Evolutionary conservation across 345 rosid species (phyloP).

Genomic region (Salix purpurea): DNA sequence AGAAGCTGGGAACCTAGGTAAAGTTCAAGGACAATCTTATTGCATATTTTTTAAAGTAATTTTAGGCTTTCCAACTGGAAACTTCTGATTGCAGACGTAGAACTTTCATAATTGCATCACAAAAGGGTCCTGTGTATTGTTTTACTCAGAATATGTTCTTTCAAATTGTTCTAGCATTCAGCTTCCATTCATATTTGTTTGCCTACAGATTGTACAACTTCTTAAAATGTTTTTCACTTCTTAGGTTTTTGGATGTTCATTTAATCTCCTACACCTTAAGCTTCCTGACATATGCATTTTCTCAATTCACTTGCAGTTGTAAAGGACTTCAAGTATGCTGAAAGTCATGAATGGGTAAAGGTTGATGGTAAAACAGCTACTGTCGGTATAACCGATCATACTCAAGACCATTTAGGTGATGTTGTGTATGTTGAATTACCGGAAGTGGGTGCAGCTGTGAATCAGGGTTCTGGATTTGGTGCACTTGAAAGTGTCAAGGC

Average conservation of each 20-base stretch:
- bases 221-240: not conserved
- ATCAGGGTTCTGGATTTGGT: conserved; percentile 75
- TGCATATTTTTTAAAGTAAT: not conserved
- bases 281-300: not conserved
- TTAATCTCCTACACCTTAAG: not conserved
- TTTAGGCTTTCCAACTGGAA: not conserved
- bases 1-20: not conserved
- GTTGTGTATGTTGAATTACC: conserved; percentile 93
- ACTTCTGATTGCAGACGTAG: not conserved
- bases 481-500: conserved; percentile 99
- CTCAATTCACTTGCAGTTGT: conserved; percentile 40
- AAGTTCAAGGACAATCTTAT: not conserved
- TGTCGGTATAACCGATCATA: conserved; percentile 92
- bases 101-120: not conserved
- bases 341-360: conserved; percentile 92
- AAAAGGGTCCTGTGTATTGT: not conserved
- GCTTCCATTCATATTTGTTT: not conserved
- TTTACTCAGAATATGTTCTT: too few relatives aligned
- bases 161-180: not conserved
- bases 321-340: conserved; percentile 83
- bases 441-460: conserved; percentile 59
- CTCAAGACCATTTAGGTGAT: conserved; percentile 95
- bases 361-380: conserved; percentile 70
- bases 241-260: not conserved
- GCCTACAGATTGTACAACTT: not conserved